These are phyloP conservation scores for Anethum foeniculum DNA, from an alignment of 140 eudicot genomes.

Conservation along the genomic window DNA sequence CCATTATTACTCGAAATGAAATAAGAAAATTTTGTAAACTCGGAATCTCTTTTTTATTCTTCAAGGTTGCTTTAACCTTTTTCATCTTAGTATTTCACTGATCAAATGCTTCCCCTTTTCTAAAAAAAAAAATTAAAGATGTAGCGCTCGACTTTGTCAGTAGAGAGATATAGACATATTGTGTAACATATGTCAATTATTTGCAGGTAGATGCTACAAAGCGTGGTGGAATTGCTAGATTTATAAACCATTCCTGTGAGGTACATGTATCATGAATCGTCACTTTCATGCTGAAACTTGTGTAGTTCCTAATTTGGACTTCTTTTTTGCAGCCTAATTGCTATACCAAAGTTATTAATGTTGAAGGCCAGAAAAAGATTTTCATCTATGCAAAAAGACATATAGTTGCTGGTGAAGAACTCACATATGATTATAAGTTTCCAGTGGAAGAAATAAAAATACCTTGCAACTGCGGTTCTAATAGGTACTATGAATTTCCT, in stretches of 20 bases:
- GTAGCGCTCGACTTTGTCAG: background rate
- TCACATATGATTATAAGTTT: slow-evolving; percentile 89
- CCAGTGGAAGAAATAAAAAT: slow-evolving; percentile 91
- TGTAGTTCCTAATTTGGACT: background rate
- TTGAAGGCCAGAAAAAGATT: slow-evolving; percentile 91
- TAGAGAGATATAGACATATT: background rate
- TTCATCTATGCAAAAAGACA: slow-evolving; percentile 88
- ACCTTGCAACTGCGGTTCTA: slow-evolving; percentile 92
- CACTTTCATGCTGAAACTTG: background rate
- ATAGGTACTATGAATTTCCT: slow-evolving; percentile 37
- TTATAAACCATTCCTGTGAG: slow-evolving; percentile 97
- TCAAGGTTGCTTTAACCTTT: background rate
- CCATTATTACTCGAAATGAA: background rate
- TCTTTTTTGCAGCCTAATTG: slow-evolving; percentile 77
- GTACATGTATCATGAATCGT: slow-evolving; percentile 28
- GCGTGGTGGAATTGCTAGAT: slow-evolving; percentile 97
- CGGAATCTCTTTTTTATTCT: background rate
- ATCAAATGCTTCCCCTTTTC: background rate
- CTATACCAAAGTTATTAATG: slow-evolving; percentile 81
- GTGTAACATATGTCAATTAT: slow-evolving; percentile 3
- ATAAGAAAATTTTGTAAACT: slow-evolving; percentile 2
- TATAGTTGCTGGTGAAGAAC: slow-evolving; percentile 83
- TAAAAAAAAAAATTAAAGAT: background rate
- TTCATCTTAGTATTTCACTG: background rate
- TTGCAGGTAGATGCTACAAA: slow-evolving; percentile 94